Base-by-base conservation (phyloP, 352 stramenopile species). In the Phytophthora citrophthora region DNA sequence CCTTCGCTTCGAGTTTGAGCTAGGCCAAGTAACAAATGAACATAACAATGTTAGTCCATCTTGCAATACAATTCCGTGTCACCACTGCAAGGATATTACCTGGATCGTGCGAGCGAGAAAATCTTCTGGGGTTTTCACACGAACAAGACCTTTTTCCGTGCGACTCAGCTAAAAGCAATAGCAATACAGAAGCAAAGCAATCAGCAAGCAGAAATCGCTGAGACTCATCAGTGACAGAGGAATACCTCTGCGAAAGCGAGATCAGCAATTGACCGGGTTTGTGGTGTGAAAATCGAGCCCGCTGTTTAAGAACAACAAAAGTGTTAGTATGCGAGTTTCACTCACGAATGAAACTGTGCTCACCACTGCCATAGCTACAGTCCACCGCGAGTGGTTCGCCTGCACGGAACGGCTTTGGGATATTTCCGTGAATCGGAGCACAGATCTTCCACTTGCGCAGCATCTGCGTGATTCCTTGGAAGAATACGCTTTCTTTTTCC, bases 391-490 rank as follows among this genome's bases (percentile, higher is more conserved):
- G 70, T 5, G 86, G 84, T 56, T 96, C 88, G 13, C 88, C 88
- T 0, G 86, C 86, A 15, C 88, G 84, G 50, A 96, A 96, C 3
- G 88, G 88, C 67, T 94, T 94, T 3, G 88, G 86, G 54, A 96
- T 96, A 23, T 90, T 94, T 46, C 88, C 88, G 52, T 96, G 88
- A 26, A 94, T 90, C 11, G 88, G 88, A 40, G 88, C 88, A 45
- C 83, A 94, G 39, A 96, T 82, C 57, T 94, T 94, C 88, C 88
- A 96, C 52, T 91, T 92, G 51, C 77, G 81, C 40, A 94, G 68
- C 56, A 94, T 75, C n/a, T 91, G 79, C 60, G 65, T 82, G 32
- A 93, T 76, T 23, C 86, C 88, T 34, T 91, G 76, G 47, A 96
- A 96, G 53, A 96, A 96, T 3, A 92, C 74, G 54, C 83, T 89